These are phyloP conservation scores for Candida hungchunana DNA, from an alignment of 805 yeast species.

Conservation along the genomic window DNA sequence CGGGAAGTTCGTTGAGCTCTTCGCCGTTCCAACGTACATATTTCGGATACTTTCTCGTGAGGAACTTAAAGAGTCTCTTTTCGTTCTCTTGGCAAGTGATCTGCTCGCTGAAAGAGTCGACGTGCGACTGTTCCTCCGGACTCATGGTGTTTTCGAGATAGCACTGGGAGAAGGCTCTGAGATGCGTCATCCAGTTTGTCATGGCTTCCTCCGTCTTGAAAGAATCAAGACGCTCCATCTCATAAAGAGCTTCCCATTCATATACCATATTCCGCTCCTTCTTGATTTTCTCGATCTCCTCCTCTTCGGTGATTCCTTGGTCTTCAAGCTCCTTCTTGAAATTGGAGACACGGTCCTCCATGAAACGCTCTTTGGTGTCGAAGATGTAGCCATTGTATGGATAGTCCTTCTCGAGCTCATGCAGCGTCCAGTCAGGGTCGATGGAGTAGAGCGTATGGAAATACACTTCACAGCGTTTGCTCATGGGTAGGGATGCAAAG, in stretches of 20 bases:
- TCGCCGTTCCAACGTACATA: slow-evolving; percentile 40
- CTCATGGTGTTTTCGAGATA: slow-evolving; percentile 15
- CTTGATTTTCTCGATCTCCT: slow-evolving; percentile 5
- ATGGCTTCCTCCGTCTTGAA: slow-evolving; percentile 22
- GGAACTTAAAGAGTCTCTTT: slow-evolving; percentile 37
- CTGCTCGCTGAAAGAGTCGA: slow-evolving; percentile 7
- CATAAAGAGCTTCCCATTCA: slow-evolving; percentile 19
- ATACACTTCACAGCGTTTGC: slow-evolving; percentile 18
- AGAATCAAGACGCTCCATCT: slow-evolving; percentile 14
- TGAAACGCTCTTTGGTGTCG: slow-evolving; percentile 22
- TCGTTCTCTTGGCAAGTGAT: slow-evolving; percentile 27
- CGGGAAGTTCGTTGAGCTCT: slow-evolving; percentile 16
- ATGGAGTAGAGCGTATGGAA: slow-evolving; percentile 16
- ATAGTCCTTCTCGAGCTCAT: slow-evolving; percentile 18
- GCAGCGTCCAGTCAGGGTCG: slow-evolving; percentile 24
- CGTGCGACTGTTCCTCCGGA: slow-evolving; percentile 3
- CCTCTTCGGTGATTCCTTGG: slow-evolving; percentile 11
- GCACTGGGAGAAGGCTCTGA: slow-evolving; percentile 28
- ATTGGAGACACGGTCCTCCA: slow-evolving; percentile 16
- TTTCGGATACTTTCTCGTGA: slow-evolving; percentile 36
- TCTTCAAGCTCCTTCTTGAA: slow-evolving; percentile 15
- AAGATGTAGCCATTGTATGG: slow-evolving; percentile 24
- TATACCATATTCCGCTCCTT: slow-evolving; percentile 10
- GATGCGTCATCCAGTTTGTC: slow-evolving; percentile 21
- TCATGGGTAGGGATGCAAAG: slow-evolving; percentile 13